Conservation (phyloP, 2,329 filamentous ascomycete genomes). For the Exophiala xenobiotica region DNA sequence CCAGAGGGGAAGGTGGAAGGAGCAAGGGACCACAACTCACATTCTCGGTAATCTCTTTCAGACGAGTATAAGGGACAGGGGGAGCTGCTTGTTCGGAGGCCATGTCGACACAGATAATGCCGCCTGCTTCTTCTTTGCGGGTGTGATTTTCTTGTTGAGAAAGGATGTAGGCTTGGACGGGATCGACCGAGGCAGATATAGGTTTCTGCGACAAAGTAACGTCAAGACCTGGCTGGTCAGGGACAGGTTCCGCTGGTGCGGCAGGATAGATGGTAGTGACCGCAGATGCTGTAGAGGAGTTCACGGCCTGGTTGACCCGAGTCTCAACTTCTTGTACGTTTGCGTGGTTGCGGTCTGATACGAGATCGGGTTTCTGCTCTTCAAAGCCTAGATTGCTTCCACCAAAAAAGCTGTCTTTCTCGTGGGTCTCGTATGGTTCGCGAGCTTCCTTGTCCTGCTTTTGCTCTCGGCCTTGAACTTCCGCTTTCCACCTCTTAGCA, state of each 20-base stretch:
- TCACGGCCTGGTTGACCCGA: neutral
- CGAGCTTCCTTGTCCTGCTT: conserved; percentile 7
- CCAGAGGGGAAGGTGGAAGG: neutral
- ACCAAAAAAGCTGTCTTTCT: no score
- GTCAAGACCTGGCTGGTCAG: no score
- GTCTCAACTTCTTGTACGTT: neutral
- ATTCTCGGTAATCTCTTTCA: conserved; percentile 83
- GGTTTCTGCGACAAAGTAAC: no score
- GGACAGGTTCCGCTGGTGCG: no score
- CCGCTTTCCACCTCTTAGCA: conserved; percentile 16
- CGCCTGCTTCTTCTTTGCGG: conserved; percentile 10
- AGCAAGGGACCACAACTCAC: conserved; percentile 59
- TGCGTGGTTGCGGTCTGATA: neutral
- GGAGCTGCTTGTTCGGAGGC: conserved; percentile 40
- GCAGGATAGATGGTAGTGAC: conserved; percentile 2
- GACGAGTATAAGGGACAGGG: conserved; percentile 73
- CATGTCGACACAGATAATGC: conserved; percentile 25
- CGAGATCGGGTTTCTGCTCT: no score
- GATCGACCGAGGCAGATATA: neutral
- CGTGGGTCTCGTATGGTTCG: no score
- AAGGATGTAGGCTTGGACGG: conserved; percentile 7
- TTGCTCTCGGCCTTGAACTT: conserved; percentile 6
- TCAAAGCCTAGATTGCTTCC: no score
- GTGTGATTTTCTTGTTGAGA: conserved; percentile 13
- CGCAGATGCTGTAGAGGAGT: conserved; percentile 2